Evolutionary conservation across 208 protist genomes (phyloP), one percentile per base, ranked within the genome.

Genomic region (Kentomonas sorsogonicus): DNA sequence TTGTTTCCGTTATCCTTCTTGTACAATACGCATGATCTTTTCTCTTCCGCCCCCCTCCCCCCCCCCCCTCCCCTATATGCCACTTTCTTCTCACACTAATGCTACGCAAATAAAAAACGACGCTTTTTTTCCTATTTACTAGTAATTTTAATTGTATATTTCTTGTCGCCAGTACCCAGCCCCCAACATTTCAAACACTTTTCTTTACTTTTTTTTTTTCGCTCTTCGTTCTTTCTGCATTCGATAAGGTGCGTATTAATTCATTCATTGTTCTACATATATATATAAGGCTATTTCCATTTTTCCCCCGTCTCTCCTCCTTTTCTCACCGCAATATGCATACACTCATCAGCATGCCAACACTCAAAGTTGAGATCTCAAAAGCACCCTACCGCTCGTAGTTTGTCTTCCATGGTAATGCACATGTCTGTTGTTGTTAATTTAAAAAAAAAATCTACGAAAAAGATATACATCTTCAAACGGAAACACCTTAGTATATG

Each of bases 101-200:
- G n/a, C n/a, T n/a, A n/a, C n/a, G 16, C 5, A 45, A 36, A 36
- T 11, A 36, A 36, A 57, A 44, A 41, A 45, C 30, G 31, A 18
- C 50, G 5, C 36, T 53, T 30, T 47, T 50, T 48, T 38, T 55
- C 39, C n/a, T 30, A 25, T 47, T 27, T 58, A 34, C 22, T 43
- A n/a, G 10, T 31, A 30, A 4, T 55, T 33, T 40, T 55, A 30
- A 43, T 31, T 16, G 20, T 39, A 29, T 40, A 29, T 10, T 25
- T 27, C 11, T 43, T 38, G 30, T 27, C 27, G 4, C 46, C 7
- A 52, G 10, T 2, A 3, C 10, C 4, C n/a, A 38, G 10, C 10
- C 2, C 18, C 18, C 2, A 31, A 26, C 25, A 10, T 2, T 1
- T 31, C 44, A 9, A 1, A 11, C 22, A 20, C 23, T 16, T 53